Conservation (phyloP, 805 yeast genomes). For the Hanseniaspora nectarophila region DNA sequence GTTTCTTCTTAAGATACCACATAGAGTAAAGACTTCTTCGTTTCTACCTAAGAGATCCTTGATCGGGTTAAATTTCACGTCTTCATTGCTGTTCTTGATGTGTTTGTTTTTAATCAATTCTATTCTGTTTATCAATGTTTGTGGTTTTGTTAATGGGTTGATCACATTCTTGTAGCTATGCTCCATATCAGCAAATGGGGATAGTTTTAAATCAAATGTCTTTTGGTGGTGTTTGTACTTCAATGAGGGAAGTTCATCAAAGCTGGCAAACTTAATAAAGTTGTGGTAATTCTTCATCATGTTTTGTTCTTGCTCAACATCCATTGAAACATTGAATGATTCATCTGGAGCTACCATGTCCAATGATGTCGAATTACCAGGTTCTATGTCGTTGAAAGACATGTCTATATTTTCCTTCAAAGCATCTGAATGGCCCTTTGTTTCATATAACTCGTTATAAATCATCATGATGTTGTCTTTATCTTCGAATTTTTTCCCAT, state of each 20-base stretch:
- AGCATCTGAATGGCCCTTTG: background rate
- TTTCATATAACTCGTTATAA: conserved; percentile 1
- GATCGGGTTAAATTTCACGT: conserved; percentile 51
- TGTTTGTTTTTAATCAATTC: conserved; percentile 29
- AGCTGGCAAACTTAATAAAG: conserved; percentile 5
- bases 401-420: background rate
- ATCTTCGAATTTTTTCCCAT: conserved; percentile 6
- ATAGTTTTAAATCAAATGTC: background rate
- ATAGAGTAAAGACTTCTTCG: conserved; percentile 58
- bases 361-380: conserved; percentile 9
- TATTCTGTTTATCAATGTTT: conserved; percentile 33
- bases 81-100: background rate
- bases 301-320: conserved; percentile 1
- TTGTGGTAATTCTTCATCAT: background rate
- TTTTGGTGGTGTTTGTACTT: background rate
- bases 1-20: conserved; percentile 61
- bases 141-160: background rate
- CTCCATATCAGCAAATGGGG: background rate
- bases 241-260: conserved; percentile 4
- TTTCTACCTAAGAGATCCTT: conserved; percentile 80
- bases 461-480: background rate
- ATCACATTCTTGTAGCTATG: background rate
- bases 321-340: background rate
- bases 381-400: background rate
- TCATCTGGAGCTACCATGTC: background rate